Percentiles rank a stretch among this genome's conserved stretches.
These are phyloP conservation scores for Somion occarium DNA, from an alignment of 1,284 basidiomycete species.

Conservation along the genomic window DNA sequence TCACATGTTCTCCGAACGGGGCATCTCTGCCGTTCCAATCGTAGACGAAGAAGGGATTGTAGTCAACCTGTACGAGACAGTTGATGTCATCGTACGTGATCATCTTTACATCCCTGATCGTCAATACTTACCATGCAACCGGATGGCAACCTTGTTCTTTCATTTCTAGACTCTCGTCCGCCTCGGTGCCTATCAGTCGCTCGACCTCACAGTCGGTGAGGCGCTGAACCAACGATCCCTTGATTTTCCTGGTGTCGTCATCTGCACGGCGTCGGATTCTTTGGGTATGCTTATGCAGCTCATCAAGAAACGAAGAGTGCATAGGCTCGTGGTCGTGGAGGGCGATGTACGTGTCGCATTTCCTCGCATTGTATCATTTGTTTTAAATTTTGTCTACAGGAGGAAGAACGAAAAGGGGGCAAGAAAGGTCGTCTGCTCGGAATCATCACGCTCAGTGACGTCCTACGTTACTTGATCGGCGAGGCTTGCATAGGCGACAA, in stretches of 20 bases:
- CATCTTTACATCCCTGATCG: conserved; percentile 2
- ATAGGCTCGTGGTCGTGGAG: conserved; percentile 90
- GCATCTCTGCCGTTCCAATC: conserved; percentile 97
- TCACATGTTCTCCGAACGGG: conserved; percentile 95
- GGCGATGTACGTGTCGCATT: conserved; percentile 53
- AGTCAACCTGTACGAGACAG: conserved; percentile 96
- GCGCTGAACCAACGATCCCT: conserved; percentile 87
- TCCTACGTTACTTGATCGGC: conserved; percentile 84
- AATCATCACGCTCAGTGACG: conserved; percentile 89
- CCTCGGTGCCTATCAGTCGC: conserved; percentile 90
- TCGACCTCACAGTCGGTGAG: conserved; percentile 94
- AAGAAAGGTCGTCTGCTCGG: conserved; percentile 85
- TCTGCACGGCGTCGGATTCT: conserved; percentile 91
- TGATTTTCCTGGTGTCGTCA: conserved; percentile 95
- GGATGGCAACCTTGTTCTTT: neutral
- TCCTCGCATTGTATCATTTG: neutral
- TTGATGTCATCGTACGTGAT: conserved; percentile 91
- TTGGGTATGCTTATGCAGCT: conserved; percentile 90
- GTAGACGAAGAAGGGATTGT: conserved; percentile 92
- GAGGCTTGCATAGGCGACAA: conserved; percentile 45
- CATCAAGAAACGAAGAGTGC: conserved; percentile 90
- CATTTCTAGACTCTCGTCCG: conserved; percentile 81
- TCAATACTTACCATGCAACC: conserved; percentile 8
- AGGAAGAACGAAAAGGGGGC: conserved; percentile 70
- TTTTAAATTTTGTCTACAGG: conserved; percentile 34